Evolutionary conservation across 2,329 filamentous ascomycete species (phyloP).

Genomic region (Exophiala phaeomuriformis): DNA sequence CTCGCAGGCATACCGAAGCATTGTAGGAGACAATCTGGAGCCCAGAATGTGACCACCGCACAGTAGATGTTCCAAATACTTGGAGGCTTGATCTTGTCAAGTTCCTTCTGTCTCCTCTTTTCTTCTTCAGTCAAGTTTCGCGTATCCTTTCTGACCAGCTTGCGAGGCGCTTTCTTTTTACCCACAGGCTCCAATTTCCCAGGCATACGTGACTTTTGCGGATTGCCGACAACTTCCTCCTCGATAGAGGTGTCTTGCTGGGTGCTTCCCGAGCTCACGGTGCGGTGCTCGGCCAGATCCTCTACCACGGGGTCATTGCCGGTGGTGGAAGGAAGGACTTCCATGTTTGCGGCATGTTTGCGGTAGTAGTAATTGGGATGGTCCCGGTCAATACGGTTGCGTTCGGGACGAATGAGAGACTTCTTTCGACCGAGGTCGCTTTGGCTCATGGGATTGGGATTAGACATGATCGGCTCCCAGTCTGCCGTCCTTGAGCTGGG

Average conservation of each 20-base stretch:
- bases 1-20: slow-evolving; percentile 81
- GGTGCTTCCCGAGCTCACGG: slow-evolving; percentile 57
- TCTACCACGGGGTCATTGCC: slow-evolving; percentile 85
- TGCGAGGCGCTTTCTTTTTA: slow-evolving; percentile 44
- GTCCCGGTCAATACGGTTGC: slow-evolving; percentile 72
- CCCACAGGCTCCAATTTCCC: slow-evolving; percentile 23
- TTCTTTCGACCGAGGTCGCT: slow-evolving; percentile 63
- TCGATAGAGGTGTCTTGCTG: slow-evolving; percentile 42
- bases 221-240: slow-evolving; percentile 27
- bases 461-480: slow-evolving; percentile 47
- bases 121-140: slow-evolving; percentile 55
- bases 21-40: slow-evolving; percentile 71
- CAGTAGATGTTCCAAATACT: slow-evolving; percentile 96
- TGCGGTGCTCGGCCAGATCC: slow-evolving; percentile 50
- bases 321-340: slow-evolving; percentile 79
- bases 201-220: slow-evolving; percentile 31
- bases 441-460: slow-evolving; percentile 30
- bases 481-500: slow-evolving; percentile 46
- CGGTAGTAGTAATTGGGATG: slow-evolving; percentile 96
- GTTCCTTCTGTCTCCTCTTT: slow-evolving; percentile 50
- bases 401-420: slow-evolving; percentile 82
- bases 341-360: slow-evolving; percentile 90
- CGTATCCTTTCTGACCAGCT: slow-evolving; percentile 57
- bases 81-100: slow-evolving; percentile 64
- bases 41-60: slow-evolving; percentile 89